Evolutionary conservation across 495 filamentous ascomycete genomes (phyloP).

Genomic region (Penicillium cinerascens): DNA sequence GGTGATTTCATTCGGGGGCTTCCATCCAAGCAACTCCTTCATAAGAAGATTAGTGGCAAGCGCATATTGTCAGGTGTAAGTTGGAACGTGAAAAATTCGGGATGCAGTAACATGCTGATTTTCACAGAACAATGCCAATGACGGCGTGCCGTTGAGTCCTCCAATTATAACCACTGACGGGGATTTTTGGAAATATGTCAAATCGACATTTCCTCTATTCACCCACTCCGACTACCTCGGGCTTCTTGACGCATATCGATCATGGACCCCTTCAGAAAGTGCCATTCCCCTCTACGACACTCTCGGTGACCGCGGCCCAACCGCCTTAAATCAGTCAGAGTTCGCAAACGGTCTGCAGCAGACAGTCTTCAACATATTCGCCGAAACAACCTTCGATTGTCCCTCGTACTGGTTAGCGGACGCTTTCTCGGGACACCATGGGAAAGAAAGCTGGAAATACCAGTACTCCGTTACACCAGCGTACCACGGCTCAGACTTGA

Average conservation of each 20-base stretch:
- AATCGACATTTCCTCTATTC: slow-evolving; percentile 48
- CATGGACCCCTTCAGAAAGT: slow-evolving; percentile 17
- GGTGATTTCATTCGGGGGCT: slow-evolving; percentile 51
- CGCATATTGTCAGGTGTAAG: slow-evolving; percentile 48
- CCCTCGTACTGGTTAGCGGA: slow-evolving; percentile 62
- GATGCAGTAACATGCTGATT: not conserved
- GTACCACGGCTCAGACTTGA: slow-evolving; percentile 54
- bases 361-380: slow-evolving; percentile 39
- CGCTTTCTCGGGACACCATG: slow-evolving; percentile 38
- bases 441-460: slow-evolving; percentile 50
- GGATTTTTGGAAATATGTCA: slow-evolving; percentile 43
- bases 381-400: slow-evolving; percentile 60
- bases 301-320: slow-evolving; percentile 42
- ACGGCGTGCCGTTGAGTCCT: slow-evolving; percentile 50
- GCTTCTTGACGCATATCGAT: slow-evolving; percentile 45
- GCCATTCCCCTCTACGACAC: slow-evolving; percentile 39
- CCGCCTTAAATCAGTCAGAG: slow-evolving; percentile 41
- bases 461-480: slow-evolving; percentile 60
- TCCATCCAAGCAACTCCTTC: slow-evolving; percentile 49
- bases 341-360: slow-evolving; percentile 53
- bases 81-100: slow-evolving; percentile 1
- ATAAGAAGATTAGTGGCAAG: slow-evolving; percentile 50
- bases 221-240: slow-evolving; percentile 40
- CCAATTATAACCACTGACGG: slow-evolving; percentile 47
- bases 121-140: slow-evolving; percentile 48